Conservation (phyloP, 2,329 filamentous ascomycete species). For the Colletotrichum limetticola region DNA sequence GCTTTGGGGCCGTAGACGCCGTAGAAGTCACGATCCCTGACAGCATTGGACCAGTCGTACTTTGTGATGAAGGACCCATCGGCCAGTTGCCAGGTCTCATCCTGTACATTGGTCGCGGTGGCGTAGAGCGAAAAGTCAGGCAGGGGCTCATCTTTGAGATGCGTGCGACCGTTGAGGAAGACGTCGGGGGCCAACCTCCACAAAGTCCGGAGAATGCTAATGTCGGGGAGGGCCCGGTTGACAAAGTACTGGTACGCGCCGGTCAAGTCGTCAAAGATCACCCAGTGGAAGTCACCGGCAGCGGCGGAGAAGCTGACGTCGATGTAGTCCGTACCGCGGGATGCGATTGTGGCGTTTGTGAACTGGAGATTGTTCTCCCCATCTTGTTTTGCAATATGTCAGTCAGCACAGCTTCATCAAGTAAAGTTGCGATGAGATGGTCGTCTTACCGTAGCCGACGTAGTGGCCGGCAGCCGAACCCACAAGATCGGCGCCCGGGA, state of each 20-base stretch:
- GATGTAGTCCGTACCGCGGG: slow-evolving; percentile 27
- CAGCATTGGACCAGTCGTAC: slow-evolving; percentile 34
- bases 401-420: slow-evolving; percentile 1
- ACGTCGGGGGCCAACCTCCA: slow-evolving; percentile 30
- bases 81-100: slow-evolving; percentile 33
- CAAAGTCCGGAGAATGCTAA: slow-evolving; percentile 31
- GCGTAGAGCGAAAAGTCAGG: slow-evolving; percentile 33
- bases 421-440: neutral
- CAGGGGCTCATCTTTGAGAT: slow-evolving; percentile 30
- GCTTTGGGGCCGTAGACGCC: slow-evolving; percentile 28
- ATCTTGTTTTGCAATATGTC: slow-evolving; percentile 8
- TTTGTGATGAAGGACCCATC: slow-evolving; percentile 33
- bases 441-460: slow-evolving; percentile 22
- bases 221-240: slow-evolving; percentile 32
- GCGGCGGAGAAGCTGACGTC: slow-evolving; percentile 32
- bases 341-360: slow-evolving; percentile 29
- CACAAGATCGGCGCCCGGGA: slow-evolving; percentile 32
- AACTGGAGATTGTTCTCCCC: slow-evolving; percentile 29
- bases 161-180: slow-evolving; percentile 32
- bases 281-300: slow-evolving; percentile 33
- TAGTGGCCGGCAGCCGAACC: slow-evolving; percentile 31
- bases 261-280: slow-evolving; percentile 32
- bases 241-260: slow-evolving; percentile 36
- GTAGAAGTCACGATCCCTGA: slow-evolving; percentile 34
- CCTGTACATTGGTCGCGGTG: slow-evolving; percentile 32